Evolutionary conservation across 495 filamentous ascomycete genomes (phyloP), one percentile per base, ranked within the genome.

Genomic region (Echria macrotheca): DNA sequence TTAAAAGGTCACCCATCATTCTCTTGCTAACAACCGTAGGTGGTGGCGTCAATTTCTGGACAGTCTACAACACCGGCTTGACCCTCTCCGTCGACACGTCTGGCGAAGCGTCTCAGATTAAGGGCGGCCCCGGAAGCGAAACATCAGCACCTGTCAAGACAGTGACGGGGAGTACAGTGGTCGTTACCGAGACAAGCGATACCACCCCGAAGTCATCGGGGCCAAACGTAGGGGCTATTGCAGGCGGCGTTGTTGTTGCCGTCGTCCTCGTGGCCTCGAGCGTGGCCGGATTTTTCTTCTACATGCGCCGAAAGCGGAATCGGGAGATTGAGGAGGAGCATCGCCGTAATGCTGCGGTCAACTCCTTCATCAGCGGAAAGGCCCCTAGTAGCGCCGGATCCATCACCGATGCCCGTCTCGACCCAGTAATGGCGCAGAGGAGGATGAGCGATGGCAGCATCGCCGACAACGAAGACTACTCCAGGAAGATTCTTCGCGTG

Each of bases 401-500:
- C 22, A 81, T 85, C 72, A 75, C 76, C 8, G 91, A 97, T 66
- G 84, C 86, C 36, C 80, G 94, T 18, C 84, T 96, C 50, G 93
- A 98, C 54, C 89, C 91, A 18, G 81, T 85, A 41, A 87, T 96
- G 83, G 81, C 82, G 48, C 82, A 93, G 55, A 76, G 89, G 60
- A 81, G 93, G 65, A 82, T 91, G 72, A 97, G 93, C 68, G 87
- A 91, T 67, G 93, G 91, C 56, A 96, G 91, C 70, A 97, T 98
- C 63, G 91, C 91, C 57, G 94, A 98, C 64, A 93, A 96, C 69
- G 82, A 94, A 65, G 93, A 97, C 68, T 98, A 96, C 70, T 96
- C 93, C 49, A 80, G 93, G 66, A 85, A 86, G 60, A 95, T 98
- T 66, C 76, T 98, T 63, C 88, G 93, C 82, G 93, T 93, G 72